phyloP scores from a whole-genome alignment of 305 asterid species.

The Andrographis paniculata region DNA sequence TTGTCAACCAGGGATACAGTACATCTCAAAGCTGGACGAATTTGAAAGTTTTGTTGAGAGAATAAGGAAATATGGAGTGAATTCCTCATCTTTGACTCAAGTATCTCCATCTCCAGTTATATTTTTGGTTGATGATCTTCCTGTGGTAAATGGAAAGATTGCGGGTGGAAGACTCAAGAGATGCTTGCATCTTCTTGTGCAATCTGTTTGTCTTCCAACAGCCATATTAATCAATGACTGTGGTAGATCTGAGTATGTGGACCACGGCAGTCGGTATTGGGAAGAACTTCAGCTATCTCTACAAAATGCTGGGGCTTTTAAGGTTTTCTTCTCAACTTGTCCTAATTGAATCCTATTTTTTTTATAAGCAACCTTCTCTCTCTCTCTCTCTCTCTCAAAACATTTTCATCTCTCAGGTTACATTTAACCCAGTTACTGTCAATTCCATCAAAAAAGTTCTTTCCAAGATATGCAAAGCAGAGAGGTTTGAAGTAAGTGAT shows the following conservation, averaged over 20 bases:
- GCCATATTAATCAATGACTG: constrained; percentile 71
- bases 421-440: constrained; percentile 69
- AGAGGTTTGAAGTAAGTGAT: constrained; percentile 48
- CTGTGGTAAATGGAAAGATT: constrained; percentile 63
- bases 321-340: constrained; percentile 51
- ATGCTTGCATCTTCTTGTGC: constrained; percentile 81
- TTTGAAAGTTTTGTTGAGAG: constrained; percentile 83
- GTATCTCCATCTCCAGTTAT: constrained; percentile 38
- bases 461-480: constrained; percentile 54
- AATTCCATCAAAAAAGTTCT: constrained; percentile 68
- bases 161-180: constrained; percentile 50
- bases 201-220: constrained; percentile 69
- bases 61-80: constrained; percentile 73
- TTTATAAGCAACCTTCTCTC: no score
- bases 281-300: constrained; percentile 82
- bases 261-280: constrained; percentile 48
- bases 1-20: constrained; percentile 53
- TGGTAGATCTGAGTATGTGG: constrained; percentile 62
- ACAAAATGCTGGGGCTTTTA: constrained; percentile 78
- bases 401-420: constrained; percentile 45
- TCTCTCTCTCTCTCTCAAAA: constrained; percentile 17
- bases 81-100: constrained; percentile 42
- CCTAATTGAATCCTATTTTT: constrained; percentile 12
- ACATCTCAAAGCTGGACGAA: constrained; percentile 85
- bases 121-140: constrained; percentile 88